Percentiles rank a stretch among this genome's conserved stretches.
Conservation (phyloP, 1,284 basidiomycete genomes). For the Pholiota adiposa region DNA sequence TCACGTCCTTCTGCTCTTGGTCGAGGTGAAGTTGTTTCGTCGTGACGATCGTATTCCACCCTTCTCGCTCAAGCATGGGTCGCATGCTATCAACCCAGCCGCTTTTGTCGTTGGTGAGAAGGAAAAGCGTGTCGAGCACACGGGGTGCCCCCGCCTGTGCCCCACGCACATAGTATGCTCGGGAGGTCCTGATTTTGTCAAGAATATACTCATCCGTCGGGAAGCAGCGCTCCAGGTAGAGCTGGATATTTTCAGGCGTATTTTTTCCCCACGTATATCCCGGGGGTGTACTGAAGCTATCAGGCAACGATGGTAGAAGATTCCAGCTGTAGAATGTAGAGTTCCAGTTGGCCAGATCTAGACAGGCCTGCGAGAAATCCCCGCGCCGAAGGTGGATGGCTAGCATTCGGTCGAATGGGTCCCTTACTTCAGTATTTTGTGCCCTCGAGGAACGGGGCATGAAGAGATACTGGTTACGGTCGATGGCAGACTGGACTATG, state of each 20-base stretch:
- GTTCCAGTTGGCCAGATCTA: slow-evolving; percentile 49
- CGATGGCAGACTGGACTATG: slow-evolving; percentile 43
- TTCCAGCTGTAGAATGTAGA: slow-evolving; percentile 62
- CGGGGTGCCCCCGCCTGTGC: slow-evolving; percentile 28
- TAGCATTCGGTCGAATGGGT: slow-evolving; percentile 42
- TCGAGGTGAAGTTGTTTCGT: slow-evolving; percentile 48
- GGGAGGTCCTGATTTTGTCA: slow-evolving; percentile 41
- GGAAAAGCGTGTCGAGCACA: slow-evolving; percentile 51
- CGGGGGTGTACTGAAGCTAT: slow-evolving; percentile 48
- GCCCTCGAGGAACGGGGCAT: slow-evolving; percentile 34
- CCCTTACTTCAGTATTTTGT: slow-evolving; percentile 35
- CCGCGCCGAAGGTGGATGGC: slow-evolving; percentile 62
- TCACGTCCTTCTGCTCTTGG: slow-evolving; percentile 53
- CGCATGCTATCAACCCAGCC: slow-evolving; percentile 55
- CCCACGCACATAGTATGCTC: slow-evolving; percentile 34
- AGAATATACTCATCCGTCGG: slow-evolving; percentile 47
- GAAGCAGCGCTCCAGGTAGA: slow-evolving; percentile 52
- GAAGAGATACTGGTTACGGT: slow-evolving; percentile 44
- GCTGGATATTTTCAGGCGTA: slow-evolving; percentile 41
- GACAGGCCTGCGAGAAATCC: slow-evolving; percentile 58
- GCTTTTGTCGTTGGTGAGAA: slow-evolving; percentile 60
- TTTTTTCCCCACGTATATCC: slow-evolving; percentile 39
- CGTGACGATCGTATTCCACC: slow-evolving; percentile 54
- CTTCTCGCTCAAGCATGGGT: slow-evolving; percentile 40
- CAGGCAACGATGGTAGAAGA: slow-evolving; percentile 51